Conservation (phyloP, 1,284 basidiomycete species). For the Taiwanofungus camphoratus region DNA sequence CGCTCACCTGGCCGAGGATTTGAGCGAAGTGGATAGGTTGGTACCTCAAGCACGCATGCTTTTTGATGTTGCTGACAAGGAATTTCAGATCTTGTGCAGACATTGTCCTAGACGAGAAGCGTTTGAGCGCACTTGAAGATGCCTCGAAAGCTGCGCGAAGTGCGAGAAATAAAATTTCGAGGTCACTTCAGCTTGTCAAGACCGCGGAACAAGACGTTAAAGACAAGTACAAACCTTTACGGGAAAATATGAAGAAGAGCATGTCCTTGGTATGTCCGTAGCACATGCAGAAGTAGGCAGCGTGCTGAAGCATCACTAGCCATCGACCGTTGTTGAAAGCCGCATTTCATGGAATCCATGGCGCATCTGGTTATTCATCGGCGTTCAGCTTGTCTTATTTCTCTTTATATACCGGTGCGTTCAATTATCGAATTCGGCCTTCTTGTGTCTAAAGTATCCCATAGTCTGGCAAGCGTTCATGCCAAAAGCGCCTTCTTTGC, state of each 20-base stretch:
- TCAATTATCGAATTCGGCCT: no score
- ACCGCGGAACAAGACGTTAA: constrained; percentile 28
- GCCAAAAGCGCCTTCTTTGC: constrained; percentile 44
- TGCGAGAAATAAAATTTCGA: constrained; percentile 39
- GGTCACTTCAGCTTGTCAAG: constrained; percentile 35
- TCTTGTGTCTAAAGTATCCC: constrained; percentile 11
- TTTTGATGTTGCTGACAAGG: constrained; percentile 11
- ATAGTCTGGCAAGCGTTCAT: constrained; percentile 30
- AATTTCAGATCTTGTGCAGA: constrained; percentile 31
- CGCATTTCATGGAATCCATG: constrained; percentile 19
- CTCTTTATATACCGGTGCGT: not conserved
- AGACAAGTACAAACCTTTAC: constrained; percentile 31
- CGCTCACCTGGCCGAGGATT: constrained; percentile 44
- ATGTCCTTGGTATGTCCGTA: constrained; percentile 29
- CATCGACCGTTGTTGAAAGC: constrained; percentile 13
- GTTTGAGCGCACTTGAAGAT: constrained; percentile 46
- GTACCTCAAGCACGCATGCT: constrained; percentile 5
- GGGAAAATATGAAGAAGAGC: constrained; percentile 33
- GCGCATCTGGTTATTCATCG: constrained; percentile 19
- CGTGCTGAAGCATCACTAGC: constrained; percentile 8
- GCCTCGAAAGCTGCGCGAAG: constrained; percentile 48
- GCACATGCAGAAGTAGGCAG: not conserved
- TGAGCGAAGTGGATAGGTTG: constrained; percentile 53
- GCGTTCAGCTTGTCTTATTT: constrained; percentile 20
- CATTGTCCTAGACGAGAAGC: constrained; percentile 33